Percentiles rank a stretch among this genome's conserved stretches.
phyloP scores from a whole-genome alignment of 2,329 filamentous ascomycete genomes.

The Mycosphaerelloides madeirae region DNA sequence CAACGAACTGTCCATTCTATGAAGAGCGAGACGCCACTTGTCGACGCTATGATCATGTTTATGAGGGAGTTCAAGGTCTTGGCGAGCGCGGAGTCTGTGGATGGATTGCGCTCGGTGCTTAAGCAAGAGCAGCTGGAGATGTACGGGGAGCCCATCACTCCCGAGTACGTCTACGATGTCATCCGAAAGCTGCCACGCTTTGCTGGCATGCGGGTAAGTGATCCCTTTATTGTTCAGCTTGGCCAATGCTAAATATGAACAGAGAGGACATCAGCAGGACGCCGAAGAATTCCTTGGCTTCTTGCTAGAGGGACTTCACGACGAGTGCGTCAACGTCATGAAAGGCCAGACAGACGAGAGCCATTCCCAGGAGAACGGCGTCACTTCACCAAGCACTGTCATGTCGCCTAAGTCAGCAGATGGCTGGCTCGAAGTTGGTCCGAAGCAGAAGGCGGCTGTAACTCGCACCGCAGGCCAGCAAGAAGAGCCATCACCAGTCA shows the following conservation, averaged over 20 bases:
- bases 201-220: conserved; percentile 77
- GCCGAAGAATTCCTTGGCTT: conserved; percentile 96
- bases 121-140: conserved; percentile 82
- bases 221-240: not conserved
- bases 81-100: conserved; percentile 68
- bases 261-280: conserved; percentile 95
- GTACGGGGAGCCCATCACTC: conserved; percentile 85
- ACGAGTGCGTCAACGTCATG: conserved; percentile 81
- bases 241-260: conserved; percentile 20
- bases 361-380: conserved; percentile 22
- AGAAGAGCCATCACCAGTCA: conserved; percentile 64
- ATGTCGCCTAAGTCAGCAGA: conserved; percentile 37
- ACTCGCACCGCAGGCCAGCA: conserved; percentile 73
- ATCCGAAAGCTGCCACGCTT: conserved; percentile 84
- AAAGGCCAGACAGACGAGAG: conserved; percentile 25
- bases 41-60: conserved; percentile 97
- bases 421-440: conserved; percentile 93
- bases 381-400: conserved; percentile 44
- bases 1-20: conserved; percentile 83
- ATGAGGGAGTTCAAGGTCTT: conserved; percentile 87
- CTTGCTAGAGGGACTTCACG: conserved; percentile 83
- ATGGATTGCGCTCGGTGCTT: conserved; percentile 67
- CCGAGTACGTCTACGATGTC: conserved; percentile 92
- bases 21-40: conserved; percentile 87
- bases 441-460: conserved; percentile 79